Base-by-base conservation (phyloP, 2,329 filamentous ascomycete species). In the Sporothrix luriei region DNA sequence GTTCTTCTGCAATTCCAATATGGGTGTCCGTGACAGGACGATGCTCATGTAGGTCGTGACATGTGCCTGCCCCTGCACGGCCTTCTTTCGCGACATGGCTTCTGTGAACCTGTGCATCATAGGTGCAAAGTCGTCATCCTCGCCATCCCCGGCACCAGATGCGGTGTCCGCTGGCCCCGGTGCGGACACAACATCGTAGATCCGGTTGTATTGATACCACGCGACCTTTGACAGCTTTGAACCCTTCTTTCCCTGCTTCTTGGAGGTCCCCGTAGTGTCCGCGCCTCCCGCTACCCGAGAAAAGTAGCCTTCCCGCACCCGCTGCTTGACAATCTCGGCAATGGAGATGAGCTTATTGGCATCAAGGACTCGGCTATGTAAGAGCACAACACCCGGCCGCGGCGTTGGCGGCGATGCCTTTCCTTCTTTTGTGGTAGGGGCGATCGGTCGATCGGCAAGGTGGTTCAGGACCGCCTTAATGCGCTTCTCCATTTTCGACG, bases 331-430 rank as follows among this genome's bases (percentile, higher is more conserved):
- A 49, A 91, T 88, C 78, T 93, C 90, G 57, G 84, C 83, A 59
- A 92, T 84, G 4, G 86, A 89, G 74, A 92, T 85, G 74, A 92
- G 81, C 78, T 93, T 93, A 78, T 82, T 83, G 1, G 86, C 83
- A 3, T 87, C 84, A 11, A 77, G 71, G 0, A 83, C 79, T 24
- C 83, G 82, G 43, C 85, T 84, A 74, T 86, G 81, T 21, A 88
- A 77, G 51, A 88, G 76, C n/a, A 81, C 81, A 16, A 82, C 75
- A 11, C 78, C 77, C 0, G 76, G 76, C 1, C 38, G 29, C 1
- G 29, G 69, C 57, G 21, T 2, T 10, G 19, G 13, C 4, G n/a
- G 7, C 40, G 24, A 29, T 24, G 11, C 38, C 48, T 33, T 29
- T 14, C 24, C 21, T 46, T 13, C 4, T 33, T 43, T 19, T 11